Base-by-base conservation (phyloP, 2,329 filamentous ascomycete genomes). In the Venturia nashicola region DNA sequence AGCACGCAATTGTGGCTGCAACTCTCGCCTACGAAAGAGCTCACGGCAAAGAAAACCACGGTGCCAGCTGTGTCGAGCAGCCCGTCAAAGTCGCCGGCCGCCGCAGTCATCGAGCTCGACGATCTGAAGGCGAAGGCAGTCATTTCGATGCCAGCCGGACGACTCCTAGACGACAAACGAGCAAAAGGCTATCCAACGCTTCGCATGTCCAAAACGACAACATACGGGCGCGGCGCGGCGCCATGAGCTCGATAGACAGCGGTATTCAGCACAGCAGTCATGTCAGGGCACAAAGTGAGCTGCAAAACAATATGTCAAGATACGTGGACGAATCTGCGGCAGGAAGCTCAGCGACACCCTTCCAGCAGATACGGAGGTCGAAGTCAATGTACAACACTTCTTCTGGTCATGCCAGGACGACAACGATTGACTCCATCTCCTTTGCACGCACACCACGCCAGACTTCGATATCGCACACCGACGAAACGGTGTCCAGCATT, bases 1-100 rank as follows among this genome's bases (percentile, higher is more conserved):
- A 73, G 43, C 73, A 76, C 66, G 75, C 75, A 34, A 34, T 74
- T 39, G 72, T 70, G n/a, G 75, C 75, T 61, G 75, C 75, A 20
- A 71, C 72, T 1, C 67, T 71, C 44, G 75, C 75, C 32, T 76
- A 70, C 55, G 68, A 68, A 63, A 68, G 73, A 61, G 72, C 73
- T 9, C 72, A 72, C 65, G 11, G 67, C 69, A 6, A 69, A 67
- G n/a, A 63, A 64, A 23, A 62, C 64, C 14, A 67, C 68, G 43
- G 46, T 9, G 12, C 23, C 27, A 36, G 12, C 61, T 54, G 51
- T 55, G 32, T 9, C 34, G 36, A 63, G 61, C 54, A 64, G 51
- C 51, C 55, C 51, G 39, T 54, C 44, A 39, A 60, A 61, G n/a
- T 27, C 36, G 27, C 43, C 23, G n/a, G 61, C 34, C 40, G 62